Conservation (phyloP, 441 rosid species). For the Capsella rubella region DNA sequence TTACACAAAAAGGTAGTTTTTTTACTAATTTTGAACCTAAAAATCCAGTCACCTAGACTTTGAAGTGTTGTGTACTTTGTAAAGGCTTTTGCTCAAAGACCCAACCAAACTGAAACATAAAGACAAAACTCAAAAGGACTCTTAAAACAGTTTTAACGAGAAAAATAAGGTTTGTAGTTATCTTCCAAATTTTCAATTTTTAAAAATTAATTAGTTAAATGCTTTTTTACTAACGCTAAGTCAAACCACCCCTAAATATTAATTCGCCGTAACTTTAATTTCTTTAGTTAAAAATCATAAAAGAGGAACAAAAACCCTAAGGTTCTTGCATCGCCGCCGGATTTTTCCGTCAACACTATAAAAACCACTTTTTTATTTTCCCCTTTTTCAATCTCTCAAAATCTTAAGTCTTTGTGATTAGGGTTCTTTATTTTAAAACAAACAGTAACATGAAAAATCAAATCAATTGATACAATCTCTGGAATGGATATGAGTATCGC, state of each 20-base stretch:
- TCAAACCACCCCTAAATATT: conserved; percentile 36
- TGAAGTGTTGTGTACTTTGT: conserved; percentile 35
- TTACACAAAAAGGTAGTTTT: background rate
- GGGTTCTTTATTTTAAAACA: conserved; percentile 17
- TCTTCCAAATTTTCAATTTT: background rate
- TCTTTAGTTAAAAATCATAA: conserved; percentile 36
- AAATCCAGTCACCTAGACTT: background rate
- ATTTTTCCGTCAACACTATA: conserved; percentile 57
- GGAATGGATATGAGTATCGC: conserved; percentile 43
- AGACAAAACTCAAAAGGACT: conserved; percentile 10
- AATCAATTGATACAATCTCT: conserved; percentile 6
- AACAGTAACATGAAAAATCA: conserved; percentile 36
- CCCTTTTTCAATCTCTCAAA: conserved; percentile 11
- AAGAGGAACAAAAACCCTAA: conserved; percentile 80
- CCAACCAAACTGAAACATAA: conserved; percentile 30
- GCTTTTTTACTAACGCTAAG: conserved; percentile 23
- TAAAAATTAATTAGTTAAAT: background rate
- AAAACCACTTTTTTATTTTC: conserved; percentile 9
- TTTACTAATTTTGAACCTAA: background rate
- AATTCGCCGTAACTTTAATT: conserved; percentile 39
- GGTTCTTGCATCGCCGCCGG: conserved; percentile 90
- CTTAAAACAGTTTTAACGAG: conserved; percentile 32
- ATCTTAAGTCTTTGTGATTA: conserved; percentile 36
- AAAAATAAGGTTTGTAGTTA: conserved; percentile 38
- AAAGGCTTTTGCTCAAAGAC: conserved; percentile 9